Conservation (phyloP, 73 alveolate genomes). For the Tetrahymena borealis region DNA sequence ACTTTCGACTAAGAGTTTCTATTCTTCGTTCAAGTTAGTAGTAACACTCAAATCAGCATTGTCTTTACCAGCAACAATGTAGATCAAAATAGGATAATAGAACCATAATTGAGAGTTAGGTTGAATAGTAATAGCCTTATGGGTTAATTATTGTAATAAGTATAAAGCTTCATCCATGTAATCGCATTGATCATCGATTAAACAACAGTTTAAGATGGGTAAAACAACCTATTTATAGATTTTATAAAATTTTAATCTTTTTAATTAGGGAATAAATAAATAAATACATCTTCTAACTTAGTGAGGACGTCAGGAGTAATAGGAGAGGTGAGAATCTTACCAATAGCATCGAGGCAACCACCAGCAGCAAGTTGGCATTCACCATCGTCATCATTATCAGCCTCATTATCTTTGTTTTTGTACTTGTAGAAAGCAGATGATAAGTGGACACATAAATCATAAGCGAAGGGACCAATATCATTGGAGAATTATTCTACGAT, state of each 20-base stretch:
- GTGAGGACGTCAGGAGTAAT: slow-evolving; percentile 8
- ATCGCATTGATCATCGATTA: slow-evolving; percentile 68
- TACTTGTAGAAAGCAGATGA: slow-evolving; percentile 49
- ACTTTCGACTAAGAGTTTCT: slow-evolving; percentile 12
- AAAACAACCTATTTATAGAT: slow-evolving; percentile 26
- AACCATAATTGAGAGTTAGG: slow-evolving; percentile 53
- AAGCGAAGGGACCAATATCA: slow-evolving; percentile 77
- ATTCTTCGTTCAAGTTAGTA: slow-evolving; percentile 13
- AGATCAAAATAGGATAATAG: slow-evolving; percentile 44
- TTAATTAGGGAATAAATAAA: neutral
- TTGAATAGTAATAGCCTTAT: slow-evolving; percentile 5
- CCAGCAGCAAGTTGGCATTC: slow-evolving; percentile 53
- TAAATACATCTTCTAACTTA: slow-evolving; percentile 10
- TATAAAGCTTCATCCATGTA: slow-evolving; percentile 56
- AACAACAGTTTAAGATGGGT: slow-evolving; percentile 52
- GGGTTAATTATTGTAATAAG: slow-evolving; percentile 15
- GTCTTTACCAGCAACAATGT: slow-evolving; percentile 39
- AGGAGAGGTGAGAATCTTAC: slow-evolving; percentile 57
- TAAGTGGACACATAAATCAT: slow-evolving; percentile 54
- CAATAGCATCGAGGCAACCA: slow-evolving; percentile 74
- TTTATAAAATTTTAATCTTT: slow-evolving; percentile 27
- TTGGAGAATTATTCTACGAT: slow-evolving; percentile 59
- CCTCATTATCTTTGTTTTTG: slow-evolving; percentile 52
- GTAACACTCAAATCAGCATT: slow-evolving; percentile 23
- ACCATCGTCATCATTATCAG: slow-evolving; percentile 47